phyloP scores from a whole-genome alignment of 352 stramenopile genomes.

The Globisporangium okanoganense region DNA sequence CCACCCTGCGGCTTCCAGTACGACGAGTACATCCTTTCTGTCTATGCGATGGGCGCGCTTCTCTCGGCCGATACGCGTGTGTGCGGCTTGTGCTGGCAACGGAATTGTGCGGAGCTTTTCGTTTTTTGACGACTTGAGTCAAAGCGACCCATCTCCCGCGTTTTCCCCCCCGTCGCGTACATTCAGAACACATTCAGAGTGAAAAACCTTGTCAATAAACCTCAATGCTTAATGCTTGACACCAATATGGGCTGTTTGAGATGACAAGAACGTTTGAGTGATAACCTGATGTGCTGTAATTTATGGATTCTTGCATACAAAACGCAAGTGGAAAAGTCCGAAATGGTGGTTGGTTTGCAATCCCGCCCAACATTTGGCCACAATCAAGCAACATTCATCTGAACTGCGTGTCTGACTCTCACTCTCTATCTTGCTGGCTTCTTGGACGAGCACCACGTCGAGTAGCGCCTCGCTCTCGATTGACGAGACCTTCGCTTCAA shows the following conservation, averaged over 20 bases:
- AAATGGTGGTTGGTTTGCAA: background rate
- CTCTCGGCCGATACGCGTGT: conserved; percentile 2
- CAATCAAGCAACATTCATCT: conserved; percentile 13
- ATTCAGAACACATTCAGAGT: background rate
- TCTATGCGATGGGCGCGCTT: background rate
- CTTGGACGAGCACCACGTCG: background rate
- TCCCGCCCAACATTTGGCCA: background rate
- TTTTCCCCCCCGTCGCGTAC: background rate
- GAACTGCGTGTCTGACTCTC: conserved; percentile 7
- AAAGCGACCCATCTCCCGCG: conserved; percentile 1
- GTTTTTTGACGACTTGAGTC: conserved; percentile 8
- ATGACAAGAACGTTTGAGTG: background rate
- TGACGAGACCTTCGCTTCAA: background rate
- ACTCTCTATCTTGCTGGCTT: conserved; percentile 6
- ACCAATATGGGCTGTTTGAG: too few relatives aligned
- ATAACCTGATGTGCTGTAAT: too few relatives aligned
- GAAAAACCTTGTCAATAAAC: conserved; percentile 3
- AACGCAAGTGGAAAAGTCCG: background rate
- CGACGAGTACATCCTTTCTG: conserved; percentile 74
- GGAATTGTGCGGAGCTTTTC: background rate
- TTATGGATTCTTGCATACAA: background rate
- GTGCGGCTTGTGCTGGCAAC: background rate
- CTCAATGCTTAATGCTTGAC: too few relatives aligned
- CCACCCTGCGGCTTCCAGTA: conserved; percentile 78
- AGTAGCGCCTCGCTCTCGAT: background rate